A percentile compares a stretch with the other conserved stretches of the same genome.
Evolutionary conservation across 768 basidiomycete species (phyloP).

Genomic region (Trametes cubensis): DNA sequence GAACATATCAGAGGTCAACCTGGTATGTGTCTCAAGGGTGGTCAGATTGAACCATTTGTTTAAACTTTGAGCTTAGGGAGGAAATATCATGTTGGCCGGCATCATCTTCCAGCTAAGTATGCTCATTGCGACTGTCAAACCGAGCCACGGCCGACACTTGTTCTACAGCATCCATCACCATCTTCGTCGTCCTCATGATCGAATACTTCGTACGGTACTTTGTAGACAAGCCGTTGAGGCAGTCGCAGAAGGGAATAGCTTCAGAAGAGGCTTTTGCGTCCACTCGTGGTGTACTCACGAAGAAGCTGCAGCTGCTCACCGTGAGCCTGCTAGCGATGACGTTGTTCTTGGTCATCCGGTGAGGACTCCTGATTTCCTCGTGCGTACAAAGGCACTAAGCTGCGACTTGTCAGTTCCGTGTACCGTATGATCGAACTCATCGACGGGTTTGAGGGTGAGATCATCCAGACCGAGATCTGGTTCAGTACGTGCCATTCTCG

Average conservation of each 20-base stretch:
- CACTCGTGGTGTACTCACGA: not conserved
- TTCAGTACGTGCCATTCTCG: constrained; percentile 42
- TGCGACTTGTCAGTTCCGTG: constrained; percentile 37
- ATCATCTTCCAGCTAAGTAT: constrained; percentile 48
- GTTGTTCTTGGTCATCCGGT: constrained; percentile 22
- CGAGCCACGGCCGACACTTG: not conserved
- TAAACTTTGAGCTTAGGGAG: constrained; percentile 19
- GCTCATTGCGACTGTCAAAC: not conserved
- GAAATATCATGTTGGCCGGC: constrained; percentile 43
- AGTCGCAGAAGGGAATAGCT: not conserved
- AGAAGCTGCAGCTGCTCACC: constrained; percentile 9
- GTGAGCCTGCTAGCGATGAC: constrained; percentile 10
- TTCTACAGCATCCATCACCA: constrained; percentile 10
- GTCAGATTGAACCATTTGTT: not conserved
- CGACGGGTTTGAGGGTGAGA: constrained; percentile 51
- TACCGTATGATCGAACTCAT: constrained; percentile 53
- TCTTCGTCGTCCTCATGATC: constrained; percentile 10
- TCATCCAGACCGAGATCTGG: constrained; percentile 50
- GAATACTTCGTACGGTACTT: constrained; percentile 13
- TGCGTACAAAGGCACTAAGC: not conserved
- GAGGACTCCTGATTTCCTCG: not conserved
- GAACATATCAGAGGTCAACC: constrained; percentile 5
- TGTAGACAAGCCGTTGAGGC: constrained; percentile 1
- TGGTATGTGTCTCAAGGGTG: not conserved
- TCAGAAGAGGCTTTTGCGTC: not conserved